phyloP scores from a whole-genome alignment of 768 basidiomycete species.

The Rhizopogon vinicolor region DNA sequence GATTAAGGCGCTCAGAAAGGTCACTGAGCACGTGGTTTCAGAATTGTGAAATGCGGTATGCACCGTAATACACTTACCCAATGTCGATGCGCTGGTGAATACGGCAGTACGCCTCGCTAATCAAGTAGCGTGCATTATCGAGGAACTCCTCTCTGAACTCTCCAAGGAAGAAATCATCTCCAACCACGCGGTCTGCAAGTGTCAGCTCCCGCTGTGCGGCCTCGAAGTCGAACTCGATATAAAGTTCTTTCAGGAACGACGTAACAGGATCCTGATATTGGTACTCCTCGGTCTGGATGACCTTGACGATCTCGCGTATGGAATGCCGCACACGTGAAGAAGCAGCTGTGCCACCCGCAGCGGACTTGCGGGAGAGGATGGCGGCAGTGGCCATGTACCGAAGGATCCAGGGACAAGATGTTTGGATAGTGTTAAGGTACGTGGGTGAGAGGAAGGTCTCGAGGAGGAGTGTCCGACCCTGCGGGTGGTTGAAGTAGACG shows the following conservation, averaged over 20 bases:
- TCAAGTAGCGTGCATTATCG: slow-evolving; percentile 93
- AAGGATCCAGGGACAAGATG: slow-evolving; percentile 89
- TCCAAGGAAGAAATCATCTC: slow-evolving; percentile 90
- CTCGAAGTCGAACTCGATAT: slow-evolving; percentile 95
- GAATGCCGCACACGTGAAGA: slow-evolving; percentile 82
- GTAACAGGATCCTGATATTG: slow-evolving; percentile 95
- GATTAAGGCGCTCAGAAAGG: slow-evolving; percentile 88
- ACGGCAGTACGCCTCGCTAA: slow-evolving; percentile 96
- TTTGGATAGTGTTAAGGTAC: slow-evolving; percentile 98
- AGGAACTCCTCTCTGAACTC: slow-evolving; percentile 92
- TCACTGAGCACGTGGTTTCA: slow-evolving; percentile 46
- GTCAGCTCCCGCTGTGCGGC: slow-evolving; percentile 82
- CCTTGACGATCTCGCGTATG: slow-evolving; percentile 87
- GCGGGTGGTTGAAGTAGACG: slow-evolving; percentile 95
- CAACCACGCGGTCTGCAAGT: slow-evolving; percentile 76
- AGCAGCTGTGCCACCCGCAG: slow-evolving; percentile 40
- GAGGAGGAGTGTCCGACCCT: slow-evolving; percentile 86
- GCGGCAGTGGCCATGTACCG: slow-evolving; percentile 93
- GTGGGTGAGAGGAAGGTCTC: slow-evolving; percentile 96
- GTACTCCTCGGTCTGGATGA: slow-evolving; percentile 93
- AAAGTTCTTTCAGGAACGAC: slow-evolving; percentile 88
- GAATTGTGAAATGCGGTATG: background rate
- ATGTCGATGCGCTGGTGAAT: slow-evolving; percentile 94
- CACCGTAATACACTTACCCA: slow-evolving; percentile 10
- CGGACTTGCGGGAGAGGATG: slow-evolving; percentile 81